Evolutionary conservation across 169 alveolate species (phyloP).

Genomic region (Eimeria acervulina): DNA sequence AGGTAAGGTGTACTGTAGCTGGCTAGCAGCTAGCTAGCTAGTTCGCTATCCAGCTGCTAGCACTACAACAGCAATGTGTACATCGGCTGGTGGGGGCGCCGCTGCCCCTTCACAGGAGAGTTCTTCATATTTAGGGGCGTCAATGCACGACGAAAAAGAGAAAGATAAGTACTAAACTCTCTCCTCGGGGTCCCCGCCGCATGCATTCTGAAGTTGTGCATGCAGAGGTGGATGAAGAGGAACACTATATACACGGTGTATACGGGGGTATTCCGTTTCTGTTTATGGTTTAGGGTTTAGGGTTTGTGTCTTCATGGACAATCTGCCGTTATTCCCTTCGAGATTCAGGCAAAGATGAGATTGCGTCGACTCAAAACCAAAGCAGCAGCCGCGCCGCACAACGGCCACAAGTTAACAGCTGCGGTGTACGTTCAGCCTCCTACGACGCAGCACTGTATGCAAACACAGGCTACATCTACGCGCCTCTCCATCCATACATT

Average conservation of each 20-base stretch:
- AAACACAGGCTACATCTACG: conserved; percentile 1
- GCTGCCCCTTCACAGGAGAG: not conserved
- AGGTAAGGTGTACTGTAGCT: not conserved
- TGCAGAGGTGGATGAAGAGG: not conserved
- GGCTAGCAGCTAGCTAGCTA: not conserved
- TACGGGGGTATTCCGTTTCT: not conserved
- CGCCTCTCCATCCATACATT: not conserved
- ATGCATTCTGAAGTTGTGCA: not conserved
- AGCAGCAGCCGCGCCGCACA: conserved; percentile 8
- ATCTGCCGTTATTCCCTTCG: not conserved
- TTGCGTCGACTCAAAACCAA: not conserved
- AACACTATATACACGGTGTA: too few species aligned
- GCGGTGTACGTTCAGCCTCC: conserved; percentile 15
- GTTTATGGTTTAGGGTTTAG: too few species aligned
- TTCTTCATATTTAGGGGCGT: not conserved
- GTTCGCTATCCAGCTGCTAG: not conserved
- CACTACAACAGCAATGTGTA: not conserved
- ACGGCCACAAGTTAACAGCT: not conserved
- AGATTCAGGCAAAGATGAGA: not conserved
- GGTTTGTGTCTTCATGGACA: not conserved
- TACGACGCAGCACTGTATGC: not conserved
- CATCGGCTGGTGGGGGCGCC: not conserved
- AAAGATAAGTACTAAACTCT: not conserved
- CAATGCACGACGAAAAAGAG: not conserved
- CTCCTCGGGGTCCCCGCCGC: not conserved